phyloP scores from a whole-genome alignment of 768 basidiomycete species.

The Boletus rubescentipes region DNA sequence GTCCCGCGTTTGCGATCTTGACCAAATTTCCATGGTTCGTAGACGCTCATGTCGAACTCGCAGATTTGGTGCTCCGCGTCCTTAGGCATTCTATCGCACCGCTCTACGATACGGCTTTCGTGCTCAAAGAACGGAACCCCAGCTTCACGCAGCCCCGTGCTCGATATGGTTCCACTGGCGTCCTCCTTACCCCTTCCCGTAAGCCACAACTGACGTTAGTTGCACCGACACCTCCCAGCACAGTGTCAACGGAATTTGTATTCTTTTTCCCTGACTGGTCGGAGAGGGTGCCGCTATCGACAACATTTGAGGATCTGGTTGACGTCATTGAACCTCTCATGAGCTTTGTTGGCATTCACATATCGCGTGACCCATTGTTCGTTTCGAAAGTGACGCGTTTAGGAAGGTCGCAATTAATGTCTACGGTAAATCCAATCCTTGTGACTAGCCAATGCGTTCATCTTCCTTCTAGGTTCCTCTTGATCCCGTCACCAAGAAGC shows the following conservation, averaged over 20 bases:
- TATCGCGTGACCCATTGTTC: conserved; percentile 75
- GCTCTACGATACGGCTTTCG: conserved; percentile 54
- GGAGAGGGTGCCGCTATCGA: conserved; percentile 65
- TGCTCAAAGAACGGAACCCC: conserved; percentile 57
- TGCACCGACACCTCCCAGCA: conserved; percentile 81
- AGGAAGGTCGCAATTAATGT: conserved; percentile 61
- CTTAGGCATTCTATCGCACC: conserved; percentile 66
- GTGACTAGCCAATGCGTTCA: conserved; percentile 3
- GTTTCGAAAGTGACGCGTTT: conserved; percentile 79
- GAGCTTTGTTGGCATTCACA: conserved; percentile 75
- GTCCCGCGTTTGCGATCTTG: conserved; percentile 75
- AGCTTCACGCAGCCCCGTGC: conserved; percentile 64
- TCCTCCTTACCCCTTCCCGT: conserved; percentile 49
- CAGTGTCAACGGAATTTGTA: conserved; percentile 70
- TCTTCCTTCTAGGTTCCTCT: conserved; percentile 38
- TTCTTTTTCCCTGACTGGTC: conserved; percentile 92
- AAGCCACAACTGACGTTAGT: conserved; percentile 70
- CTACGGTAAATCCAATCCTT: conserved; percentile 42
- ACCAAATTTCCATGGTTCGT: conserved; percentile 84
- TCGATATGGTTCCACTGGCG: conserved; percentile 60
- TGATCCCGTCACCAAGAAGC: conserved; percentile 63
- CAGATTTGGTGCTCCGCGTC: conserved; percentile 81
- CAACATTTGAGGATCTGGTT: conserved; percentile 63
- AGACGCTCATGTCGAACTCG: conserved; percentile 76
- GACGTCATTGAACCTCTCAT: conserved; percentile 79